Conservation (phyloP, 768 basidiomycete genomes). For the Kwoniella bestiolae region DNA sequence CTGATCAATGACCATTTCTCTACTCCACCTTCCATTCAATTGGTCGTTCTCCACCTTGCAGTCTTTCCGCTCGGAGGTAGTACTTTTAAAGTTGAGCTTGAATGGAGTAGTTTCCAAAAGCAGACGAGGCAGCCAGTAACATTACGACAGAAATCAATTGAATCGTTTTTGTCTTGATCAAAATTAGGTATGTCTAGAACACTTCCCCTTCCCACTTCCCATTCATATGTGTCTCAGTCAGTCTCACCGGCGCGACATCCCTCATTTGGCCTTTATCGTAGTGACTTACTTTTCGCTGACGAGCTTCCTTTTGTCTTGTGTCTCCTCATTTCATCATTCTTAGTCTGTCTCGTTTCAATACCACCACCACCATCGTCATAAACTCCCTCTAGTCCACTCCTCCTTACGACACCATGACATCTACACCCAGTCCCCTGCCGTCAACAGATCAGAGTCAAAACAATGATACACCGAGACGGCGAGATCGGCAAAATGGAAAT, state of each 20-base stretch:
- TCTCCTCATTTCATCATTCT: conserved; percentile 1
- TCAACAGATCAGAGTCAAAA: neutral
- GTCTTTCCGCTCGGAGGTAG: neutral
- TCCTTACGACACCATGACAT: conserved; percentile 10
- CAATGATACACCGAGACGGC: conserved; percentile 8
- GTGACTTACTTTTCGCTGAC: no score
- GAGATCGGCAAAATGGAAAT: conserved; percentile 8
- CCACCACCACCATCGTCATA: neutral
- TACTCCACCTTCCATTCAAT: neutral
- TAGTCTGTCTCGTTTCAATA: conserved; percentile 7
- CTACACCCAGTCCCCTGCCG: conserved; percentile 11
- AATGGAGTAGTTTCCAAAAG: conserved; percentile 6
- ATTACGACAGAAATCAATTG: conserved; percentile 9
- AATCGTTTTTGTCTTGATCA: neutral
- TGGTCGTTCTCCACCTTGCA: neutral
- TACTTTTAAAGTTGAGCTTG: conserved; percentile 5
- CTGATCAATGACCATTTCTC: neutral
- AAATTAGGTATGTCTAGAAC: conserved; percentile 11
- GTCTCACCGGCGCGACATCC: no score
- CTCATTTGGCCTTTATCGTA: neutral
- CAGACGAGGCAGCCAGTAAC: neutral
- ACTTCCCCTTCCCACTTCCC: neutral
- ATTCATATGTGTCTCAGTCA: conserved; percentile 8
- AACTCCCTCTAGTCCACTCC: neutral
- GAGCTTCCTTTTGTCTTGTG: neutral